Base-by-base conservation (phyloP, 1,284 basidiomycete species). In the Peniophora sp. region DNA sequence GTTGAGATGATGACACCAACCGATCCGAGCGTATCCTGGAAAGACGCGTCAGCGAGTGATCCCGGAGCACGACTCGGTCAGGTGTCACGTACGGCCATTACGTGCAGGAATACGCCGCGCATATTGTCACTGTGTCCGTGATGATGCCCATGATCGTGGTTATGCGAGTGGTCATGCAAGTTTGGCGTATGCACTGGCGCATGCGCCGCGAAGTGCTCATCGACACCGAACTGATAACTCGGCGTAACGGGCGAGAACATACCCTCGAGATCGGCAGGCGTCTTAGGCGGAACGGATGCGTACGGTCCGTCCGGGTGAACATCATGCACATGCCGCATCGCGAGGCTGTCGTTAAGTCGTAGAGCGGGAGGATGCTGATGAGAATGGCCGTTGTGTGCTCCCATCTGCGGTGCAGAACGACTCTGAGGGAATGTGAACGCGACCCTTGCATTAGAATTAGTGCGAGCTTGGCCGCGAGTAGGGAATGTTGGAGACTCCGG, bases 1-100 rank as follows among this genome's bases (percentile, higher is more conserved):
- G 97, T 99, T 20, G 95, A 98, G 50, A 98, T 80, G 63, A 99
- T 99, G 8, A 99, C 97, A n/a, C 97, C 97, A 17, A 99, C 95
- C 10, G 92, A 95, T 44, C 93, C 93, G 9, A 92, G 73, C 3
- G 89, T 92, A 60, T 92, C 89, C 87, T 91, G n/a, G n/a, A 58
- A 48, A 2, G 39, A 17, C 11, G 44, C 16, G 17, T n/a, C 25
- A 36, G 27, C 14, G 0, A 19, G n/a, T 11, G 27, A 17, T 14
- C 12, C 19, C 25, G 14, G 14, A 34, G 20, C 10, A 24, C n/a
- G 10, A 3, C 25, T 24, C 35, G 23, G 45, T 27, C 24, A 39
- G n/a, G 23, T 8, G 34, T 22, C 20, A 70, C 85, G 61, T 65
- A 92, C 91, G 47, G 88, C 88, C 87, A 91, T 88, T 47, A 91